Percentiles rank a stretch among this genome's conserved stretches.
phyloP scores from a whole-genome alignment of 2,329 filamentous ascomycete genomes.

The Rhynchosporium secalis region DNA sequence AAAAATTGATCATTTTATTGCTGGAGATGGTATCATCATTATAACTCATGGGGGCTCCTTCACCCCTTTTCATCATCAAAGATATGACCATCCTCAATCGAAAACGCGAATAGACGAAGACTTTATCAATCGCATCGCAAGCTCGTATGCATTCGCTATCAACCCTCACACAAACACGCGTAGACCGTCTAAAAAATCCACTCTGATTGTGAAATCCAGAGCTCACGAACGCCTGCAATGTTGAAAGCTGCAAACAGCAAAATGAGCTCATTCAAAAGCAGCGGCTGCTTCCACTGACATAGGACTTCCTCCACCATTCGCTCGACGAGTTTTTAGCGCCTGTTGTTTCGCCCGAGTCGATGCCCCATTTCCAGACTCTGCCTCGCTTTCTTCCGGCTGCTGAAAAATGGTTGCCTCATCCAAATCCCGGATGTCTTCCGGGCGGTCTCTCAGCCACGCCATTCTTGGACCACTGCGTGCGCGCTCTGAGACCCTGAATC shows the following conservation, averaged over 20 bases:
- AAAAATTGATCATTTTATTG: conserved; percentile 8
- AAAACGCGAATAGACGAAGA: background rate
- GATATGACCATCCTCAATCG: background rate
- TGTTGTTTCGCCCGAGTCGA: conserved; percentile 19
- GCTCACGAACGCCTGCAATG: conserved; percentile 16
- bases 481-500: conserved; percentile 89
- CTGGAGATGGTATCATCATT: conserved; percentile 15
- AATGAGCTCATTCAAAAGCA: conserved; percentile 19
- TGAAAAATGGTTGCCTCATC: conserved; percentile 70
- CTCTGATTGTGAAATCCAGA: conserved; percentile 3
- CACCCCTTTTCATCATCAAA: background rate
- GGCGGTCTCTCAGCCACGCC: conserved; percentile 91
- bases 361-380: conserved; percentile 42
- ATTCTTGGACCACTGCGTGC: conserved; percentile 89
- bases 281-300: conserved; percentile 39
- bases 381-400: conserved; percentile 57
- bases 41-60: background rate
- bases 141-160: conserved; percentile 20
- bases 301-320: conserved; percentile 36
- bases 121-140: background rate
- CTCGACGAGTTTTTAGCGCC: conserved; percentile 23
- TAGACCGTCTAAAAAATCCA: conserved; percentile 11
- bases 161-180: conserved; percentile 4
- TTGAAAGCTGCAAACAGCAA: conserved; percentile 7
- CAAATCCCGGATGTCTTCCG: conserved; percentile 74